Base-by-base conservation (phyloP, 352 stramenopile species). In the Globisporangium ultimum region DNA sequence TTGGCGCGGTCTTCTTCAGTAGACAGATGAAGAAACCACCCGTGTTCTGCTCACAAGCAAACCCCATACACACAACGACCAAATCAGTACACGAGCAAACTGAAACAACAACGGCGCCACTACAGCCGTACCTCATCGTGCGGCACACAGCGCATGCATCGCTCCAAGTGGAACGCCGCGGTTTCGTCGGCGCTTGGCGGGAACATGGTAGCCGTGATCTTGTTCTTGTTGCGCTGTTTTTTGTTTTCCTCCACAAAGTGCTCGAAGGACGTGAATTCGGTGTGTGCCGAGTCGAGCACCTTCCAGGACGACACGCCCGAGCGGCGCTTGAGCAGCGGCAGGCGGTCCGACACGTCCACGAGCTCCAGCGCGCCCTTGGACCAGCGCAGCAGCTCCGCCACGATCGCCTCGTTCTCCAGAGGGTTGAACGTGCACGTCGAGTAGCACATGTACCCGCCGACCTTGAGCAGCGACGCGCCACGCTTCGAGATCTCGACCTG, bases 321-420 rank as follows among this genome's bases (percentile, higher is more conserved):
- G 7, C 91, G 80, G 51, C 85, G 83, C 63, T 93, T 90, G 10
- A 99, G 84, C 53, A 89, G 71, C 14, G 84, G 82, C 45, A 96
- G 58, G 13, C 71, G 81, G 52, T 84, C 72, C 21, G 80, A 76
- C 43, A 94, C 87, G 55, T 99, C 89, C 40, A 98, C 78, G 22
- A 99, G 73, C 68, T 98, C 82, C 13, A 98, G 74, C 11, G 80
- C 76, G 15, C 93, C 88, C 21, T 97, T 84, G 50, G 89, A 83
- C 65, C 88, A 91, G 22, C 96, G 87, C 56, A 99, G 76, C 24
- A 99, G 74, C 22, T 98, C 91, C 0, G 89, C 82, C 9, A 99
- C 97, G n/a, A 99, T 95, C 10, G 98, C 98, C 74, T 99, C 98
- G 75, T 99, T 96, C 80, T 99, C 98, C 22, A 99, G 74, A 13